phyloP scores from a whole-genome alignment of 2,329 filamentous ascomycete species.

The Cercospora sp. region DNA sequence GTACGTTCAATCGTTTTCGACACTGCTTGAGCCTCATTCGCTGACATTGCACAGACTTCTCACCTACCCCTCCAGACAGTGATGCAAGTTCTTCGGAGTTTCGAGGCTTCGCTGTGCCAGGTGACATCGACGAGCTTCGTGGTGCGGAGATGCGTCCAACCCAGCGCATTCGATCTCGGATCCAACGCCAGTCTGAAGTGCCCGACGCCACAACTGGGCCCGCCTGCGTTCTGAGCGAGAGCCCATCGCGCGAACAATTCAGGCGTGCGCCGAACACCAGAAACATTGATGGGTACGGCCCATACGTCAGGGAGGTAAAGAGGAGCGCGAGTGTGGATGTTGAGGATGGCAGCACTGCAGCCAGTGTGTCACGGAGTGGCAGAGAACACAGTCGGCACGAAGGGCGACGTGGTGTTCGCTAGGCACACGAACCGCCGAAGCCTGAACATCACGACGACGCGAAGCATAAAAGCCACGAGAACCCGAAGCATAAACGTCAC shows the following conservation, averaged over 20 bases:
- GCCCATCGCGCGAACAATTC: constrained; percentile 34
- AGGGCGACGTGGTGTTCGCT: constrained; percentile 20
- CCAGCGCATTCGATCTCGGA: background rate
- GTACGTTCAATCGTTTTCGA: background rate
- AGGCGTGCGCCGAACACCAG: background rate
- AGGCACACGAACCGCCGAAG: constrained; percentile 19
- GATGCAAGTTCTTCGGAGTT: constrained; percentile 36
- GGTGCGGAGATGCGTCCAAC: background rate
- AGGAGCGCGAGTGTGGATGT: constrained; percentile 24
- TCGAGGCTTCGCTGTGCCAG: constrained; percentile 3
- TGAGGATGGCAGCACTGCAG: constrained; percentile 23
- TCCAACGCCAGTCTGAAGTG: background rate
- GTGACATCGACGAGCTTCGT: background rate
- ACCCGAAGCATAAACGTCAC: constrained; percentile 6
- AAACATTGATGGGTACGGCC: constrained; percentile 25
- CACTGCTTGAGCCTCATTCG: background rate
- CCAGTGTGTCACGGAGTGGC: constrained; percentile 10
- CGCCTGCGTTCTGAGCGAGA: constrained; percentile 32
- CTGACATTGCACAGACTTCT: constrained; percentile 31
- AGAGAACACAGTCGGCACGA: constrained; percentile 3
- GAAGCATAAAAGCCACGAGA: constrained; percentile 8
- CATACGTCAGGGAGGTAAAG: constrained; percentile 25
- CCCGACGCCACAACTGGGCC: background rate
- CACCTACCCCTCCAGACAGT: constrained; percentile 37
- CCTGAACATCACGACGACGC: background rate